Evolutionary conservation across 805 yeast species (phyloP).

Genomic region (Cyberlindnera americana): DNA sequence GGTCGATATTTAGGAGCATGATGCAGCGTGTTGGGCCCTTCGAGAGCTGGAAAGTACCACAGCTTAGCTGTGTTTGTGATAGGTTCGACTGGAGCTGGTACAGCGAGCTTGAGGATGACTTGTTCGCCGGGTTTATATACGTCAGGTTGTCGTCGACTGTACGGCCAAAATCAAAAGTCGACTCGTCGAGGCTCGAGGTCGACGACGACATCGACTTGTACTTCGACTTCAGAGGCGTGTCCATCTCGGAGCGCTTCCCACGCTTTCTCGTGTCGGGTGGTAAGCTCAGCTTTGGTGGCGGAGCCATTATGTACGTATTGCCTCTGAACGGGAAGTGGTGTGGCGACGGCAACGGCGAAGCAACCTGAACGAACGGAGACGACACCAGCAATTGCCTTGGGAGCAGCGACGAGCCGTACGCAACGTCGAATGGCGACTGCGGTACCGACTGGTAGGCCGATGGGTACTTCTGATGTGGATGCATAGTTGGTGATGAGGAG

Average conservation of each 20-base stretch:
- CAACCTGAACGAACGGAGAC: constrained; percentile 52
- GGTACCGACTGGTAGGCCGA: constrained; percentile 31
- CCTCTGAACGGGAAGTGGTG: constrained; percentile 15
- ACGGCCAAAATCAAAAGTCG: constrained; percentile 11
- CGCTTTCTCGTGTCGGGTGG: constrained; percentile 21
- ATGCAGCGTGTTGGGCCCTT: constrained; percentile 27
- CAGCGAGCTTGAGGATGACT: constrained; percentile 13
- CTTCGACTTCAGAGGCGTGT: constrained; percentile 10
- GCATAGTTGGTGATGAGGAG: constrained; percentile 4
- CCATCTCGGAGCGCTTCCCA: constrained; percentile 10
- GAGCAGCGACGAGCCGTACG: constrained; percentile 57
- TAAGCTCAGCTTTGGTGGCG: constrained; percentile 22
- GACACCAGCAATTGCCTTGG: constrained; percentile 59
- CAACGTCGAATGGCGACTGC: constrained; percentile 54
- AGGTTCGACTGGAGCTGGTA: constrained; percentile 10
- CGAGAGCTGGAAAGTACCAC: constrained; percentile 12
- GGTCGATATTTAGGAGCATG: constrained; percentile 22
- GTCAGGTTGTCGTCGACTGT: constrained; percentile 1
- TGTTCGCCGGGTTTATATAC: constrained; percentile 7
- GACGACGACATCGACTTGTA: constrained; percentile 14
- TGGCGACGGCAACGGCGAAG: constrained; percentile 33
- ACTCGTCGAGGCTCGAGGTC: constrained; percentile 13
- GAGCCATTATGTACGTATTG: constrained; percentile 10
- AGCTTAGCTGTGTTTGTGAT: constrained; percentile 8
- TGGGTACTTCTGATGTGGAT: constrained; percentile 25